phyloP scores from a whole-genome alignment of 2,329 filamentous ascomycete genomes.

The Ophiostoma populinum region DNA sequence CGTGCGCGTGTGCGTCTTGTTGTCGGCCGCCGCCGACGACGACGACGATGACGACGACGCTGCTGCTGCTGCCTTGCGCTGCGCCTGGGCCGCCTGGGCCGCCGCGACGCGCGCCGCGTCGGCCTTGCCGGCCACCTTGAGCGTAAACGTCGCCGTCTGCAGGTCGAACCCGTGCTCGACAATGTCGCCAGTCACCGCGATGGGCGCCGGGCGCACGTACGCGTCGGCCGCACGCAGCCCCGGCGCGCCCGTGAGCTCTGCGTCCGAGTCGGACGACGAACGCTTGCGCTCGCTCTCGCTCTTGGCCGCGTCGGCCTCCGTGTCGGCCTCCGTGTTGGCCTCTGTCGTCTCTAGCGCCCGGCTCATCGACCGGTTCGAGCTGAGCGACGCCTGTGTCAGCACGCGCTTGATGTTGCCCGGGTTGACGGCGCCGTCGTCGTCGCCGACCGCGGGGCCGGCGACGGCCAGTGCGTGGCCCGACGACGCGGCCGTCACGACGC shows the following conservation, averaged over 20 bases:
- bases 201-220: constrained; percentile 72
- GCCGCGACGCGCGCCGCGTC: constrained; percentile 3
- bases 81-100: not conserved
- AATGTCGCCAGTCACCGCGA: constrained; percentile 56
- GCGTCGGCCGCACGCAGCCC: constrained; percentile 87
- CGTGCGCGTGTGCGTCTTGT: not conserved
- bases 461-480: constrained; percentile 20
- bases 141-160: constrained; percentile 55
- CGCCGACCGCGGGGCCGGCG: constrained; percentile 27
- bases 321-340: not conserved
- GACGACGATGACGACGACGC: not conserved
- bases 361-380: constrained; percentile 31
- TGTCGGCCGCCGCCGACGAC: no score
- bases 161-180: constrained; percentile 67
- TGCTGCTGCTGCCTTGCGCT: no score
- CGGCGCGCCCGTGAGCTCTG: constrained; percentile 40
- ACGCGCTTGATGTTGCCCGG: constrained; percentile 61
- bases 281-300: not conserved
- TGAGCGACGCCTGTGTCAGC: constrained; percentile 50
- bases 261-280: constrained; percentile 21
- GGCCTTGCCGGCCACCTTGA: constrained; percentile 37
- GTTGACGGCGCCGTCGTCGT: constrained; percentile 42
- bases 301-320: not conserved
- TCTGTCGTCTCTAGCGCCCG: not conserved
- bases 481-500: constrained; percentile 17